Percentiles rank a stretch among this genome's conserved stretches.
Conservation (phyloP, 1,139 yeast genomes). For the Blastobotrys persicus region DNA sequence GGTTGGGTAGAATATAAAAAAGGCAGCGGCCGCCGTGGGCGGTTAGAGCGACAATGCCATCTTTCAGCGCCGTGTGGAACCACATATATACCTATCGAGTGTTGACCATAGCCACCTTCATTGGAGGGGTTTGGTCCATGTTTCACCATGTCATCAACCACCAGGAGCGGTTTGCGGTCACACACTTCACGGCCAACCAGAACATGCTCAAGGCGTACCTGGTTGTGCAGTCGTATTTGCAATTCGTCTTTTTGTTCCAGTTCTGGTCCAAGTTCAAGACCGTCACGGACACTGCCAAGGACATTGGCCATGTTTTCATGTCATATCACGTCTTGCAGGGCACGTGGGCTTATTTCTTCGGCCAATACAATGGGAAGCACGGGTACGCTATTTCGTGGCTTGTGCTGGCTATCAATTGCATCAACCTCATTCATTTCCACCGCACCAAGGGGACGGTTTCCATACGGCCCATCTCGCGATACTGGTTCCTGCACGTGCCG, state of each 20-base stretch:
- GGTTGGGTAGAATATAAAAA: background rate
- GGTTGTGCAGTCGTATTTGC: slow-evolving; percentile 9
- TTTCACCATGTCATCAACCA: slow-evolving; percentile 1
- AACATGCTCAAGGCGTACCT: slow-evolving; percentile 9
- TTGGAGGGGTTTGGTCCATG: slow-evolving; percentile 14
- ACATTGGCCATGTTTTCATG: slow-evolving; percentile 12
- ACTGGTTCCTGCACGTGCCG: slow-evolving; percentile 63
- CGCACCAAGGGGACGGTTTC: slow-evolving; percentile 21
- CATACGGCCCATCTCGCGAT: slow-evolving; percentile 50
- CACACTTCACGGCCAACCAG: slow-evolving; percentile 5
- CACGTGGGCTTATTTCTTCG: slow-evolving; percentile 16
- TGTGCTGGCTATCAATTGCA: slow-evolving; percentile 13
- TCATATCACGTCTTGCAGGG: slow-evolving; percentile 13
- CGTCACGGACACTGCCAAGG: slow-evolving; percentile 14
- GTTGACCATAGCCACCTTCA: slow-evolving; percentile 11
- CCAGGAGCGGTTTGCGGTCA: slow-evolving; percentile 9
- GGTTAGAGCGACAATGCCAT: background rate
- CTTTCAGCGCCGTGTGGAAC: background rate
- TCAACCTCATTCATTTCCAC: slow-evolving; percentile 2
- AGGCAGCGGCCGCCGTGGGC: background rate
- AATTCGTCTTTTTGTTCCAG: slow-evolving; percentile 17
- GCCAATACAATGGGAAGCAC: background rate
- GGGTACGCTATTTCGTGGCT: background rate
- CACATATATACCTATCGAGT: background rate
- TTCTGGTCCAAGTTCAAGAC: slow-evolving; percentile 13